A percentile compares a stretch with the other conserved stretches of the same genome.
Evolutionary conservation across 257 asterid species (phyloP).

Genomic region (Coffea canephora): DNA sequence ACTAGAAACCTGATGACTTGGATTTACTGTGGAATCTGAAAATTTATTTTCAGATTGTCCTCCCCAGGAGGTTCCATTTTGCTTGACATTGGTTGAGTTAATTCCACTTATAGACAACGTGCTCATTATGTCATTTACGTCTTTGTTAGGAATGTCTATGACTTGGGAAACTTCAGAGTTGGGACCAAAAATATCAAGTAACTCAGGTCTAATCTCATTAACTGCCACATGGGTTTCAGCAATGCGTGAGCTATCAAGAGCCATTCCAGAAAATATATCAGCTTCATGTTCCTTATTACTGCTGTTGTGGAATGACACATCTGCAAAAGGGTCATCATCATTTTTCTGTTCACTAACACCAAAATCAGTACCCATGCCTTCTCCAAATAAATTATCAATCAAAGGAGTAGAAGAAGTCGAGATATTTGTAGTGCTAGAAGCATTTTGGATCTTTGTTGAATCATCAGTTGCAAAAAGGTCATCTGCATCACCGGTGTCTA

Average conservation of each 20-base stretch:
- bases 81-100: conserved; percentile 42
- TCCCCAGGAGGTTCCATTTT: conserved; percentile 37
- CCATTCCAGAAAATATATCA: conserved; percentile 68
- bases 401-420: conserved; percentile 52
- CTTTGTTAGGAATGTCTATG: conserved; percentile 34
- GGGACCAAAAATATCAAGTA: conserved; percentile 60
- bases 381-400: conserved; percentile 74
- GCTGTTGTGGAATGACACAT: conserved; percentile 71
- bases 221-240: conserved; percentile 33
- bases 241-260: conserved; percentile 42
- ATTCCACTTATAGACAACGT: conserved; percentile 49
- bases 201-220: conserved; percentile 45
- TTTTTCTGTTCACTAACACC: conserved; percentile 38
- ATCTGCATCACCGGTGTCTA: conserved; percentile 74
- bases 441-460: conserved; percentile 33
- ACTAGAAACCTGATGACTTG: conserved; percentile 35
- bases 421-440: conserved; percentile 32
- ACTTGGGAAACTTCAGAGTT: conserved; percentile 43
- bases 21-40: conserved; percentile 33
- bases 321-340: conserved; percentile 94
- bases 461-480: conserved; percentile 50
- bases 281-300: conserved; percentile 44
- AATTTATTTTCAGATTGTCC: conserved; percentile 28
- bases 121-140: conserved; percentile 56
- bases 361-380: conserved; percentile 34